A percentile compares a stretch with the other conserved stretches of the same genome.
These are phyloP conservation scores for Penicillium samsonianum DNA, from an alignment of 495 filamentous ascomycete species.

Conservation along the genomic window DNA sequence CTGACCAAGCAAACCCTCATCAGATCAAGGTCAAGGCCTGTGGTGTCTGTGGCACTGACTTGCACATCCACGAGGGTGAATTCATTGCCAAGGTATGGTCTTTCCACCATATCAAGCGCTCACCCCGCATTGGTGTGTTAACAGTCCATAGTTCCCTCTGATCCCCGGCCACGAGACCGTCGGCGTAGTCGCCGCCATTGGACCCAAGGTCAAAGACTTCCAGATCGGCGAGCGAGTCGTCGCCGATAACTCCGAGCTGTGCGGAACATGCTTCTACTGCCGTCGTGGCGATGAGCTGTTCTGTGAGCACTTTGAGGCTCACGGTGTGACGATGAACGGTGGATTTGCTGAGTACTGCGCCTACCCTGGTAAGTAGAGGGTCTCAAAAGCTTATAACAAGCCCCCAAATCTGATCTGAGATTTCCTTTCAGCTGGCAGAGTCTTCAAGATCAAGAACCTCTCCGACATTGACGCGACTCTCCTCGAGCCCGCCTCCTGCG, in stretches of 20 bases:
- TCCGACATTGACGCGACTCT: slow-evolving; percentile 71
- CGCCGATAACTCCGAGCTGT: slow-evolving; percentile 59
- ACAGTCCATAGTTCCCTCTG: slow-evolving; percentile 50
- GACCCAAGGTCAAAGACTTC: slow-evolving; percentile 62
- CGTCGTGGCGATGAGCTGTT: slow-evolving; percentile 66
- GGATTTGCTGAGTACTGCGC: slow-evolving; percentile 71
- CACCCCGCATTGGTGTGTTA: neutral
- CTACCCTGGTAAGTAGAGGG: slow-evolving; percentile 35
- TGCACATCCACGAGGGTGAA: slow-evolving; percentile 67
- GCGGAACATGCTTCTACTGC: slow-evolving; percentile 73
- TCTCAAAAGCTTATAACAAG: neutral
- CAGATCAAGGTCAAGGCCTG: slow-evolving; percentile 61
- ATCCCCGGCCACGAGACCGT: slow-evolving; percentile 56
- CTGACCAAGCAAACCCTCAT: neutral
- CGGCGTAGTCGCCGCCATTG: slow-evolving; percentile 56
- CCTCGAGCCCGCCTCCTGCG: slow-evolving; percentile 71
- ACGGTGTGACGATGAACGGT: slow-evolving; percentile 65
- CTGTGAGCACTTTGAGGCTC: slow-evolving; percentile 69
- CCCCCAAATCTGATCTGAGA: neutral
- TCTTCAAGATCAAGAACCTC: slow-evolving; percentile 71
- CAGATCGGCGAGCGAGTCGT: slow-evolving; percentile 65
- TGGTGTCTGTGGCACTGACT: slow-evolving; percentile 68
- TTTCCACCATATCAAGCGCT: neutral
- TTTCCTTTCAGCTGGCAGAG: slow-evolving; percentile 49
- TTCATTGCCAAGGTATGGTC: slow-evolving; percentile 59